These are phyloP conservation scores for Entelexis paramagnoliae DNA, from an alignment of 1,139 yeast species.

Conservation along the genomic window DNA sequence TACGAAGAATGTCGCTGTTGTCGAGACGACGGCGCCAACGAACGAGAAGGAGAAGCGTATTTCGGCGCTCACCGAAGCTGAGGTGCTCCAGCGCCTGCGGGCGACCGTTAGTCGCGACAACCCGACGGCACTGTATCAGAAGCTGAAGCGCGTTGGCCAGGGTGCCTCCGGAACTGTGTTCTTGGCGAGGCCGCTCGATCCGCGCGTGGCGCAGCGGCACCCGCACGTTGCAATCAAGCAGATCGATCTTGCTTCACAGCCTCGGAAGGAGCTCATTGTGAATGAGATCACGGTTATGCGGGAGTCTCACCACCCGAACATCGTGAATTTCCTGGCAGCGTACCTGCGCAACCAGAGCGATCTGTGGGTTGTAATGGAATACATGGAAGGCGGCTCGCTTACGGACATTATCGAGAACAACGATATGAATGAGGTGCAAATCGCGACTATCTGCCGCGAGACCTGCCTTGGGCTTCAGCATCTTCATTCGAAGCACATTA, in stretches of 20 bases:
- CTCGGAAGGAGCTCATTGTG: slow-evolving; percentile 86
- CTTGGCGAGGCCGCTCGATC: slow-evolving; percentile 56
- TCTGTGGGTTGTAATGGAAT: slow-evolving; percentile 92
- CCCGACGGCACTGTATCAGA: slow-evolving; percentile 76
- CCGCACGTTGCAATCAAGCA: slow-evolving; percentile 69
- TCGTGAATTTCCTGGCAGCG: slow-evolving; percentile 85
- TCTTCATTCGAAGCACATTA: slow-evolving; percentile 80
- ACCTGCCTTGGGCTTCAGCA: slow-evolving; percentile 88
- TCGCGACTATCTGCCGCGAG: slow-evolving; percentile 81
- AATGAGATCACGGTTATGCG: slow-evolving; percentile 93
- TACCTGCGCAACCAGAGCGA: slow-evolving; percentile 50
- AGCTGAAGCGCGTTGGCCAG: slow-evolving; percentile 95
- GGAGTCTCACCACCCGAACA: slow-evolving; percentile 79
- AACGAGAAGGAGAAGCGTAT: slow-evolving; percentile 42
- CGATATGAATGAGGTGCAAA: slow-evolving; percentile 74
- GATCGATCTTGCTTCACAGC: slow-evolving; percentile 87
- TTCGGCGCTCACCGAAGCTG: slow-evolving; percentile 73
- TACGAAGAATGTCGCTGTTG: background rate
- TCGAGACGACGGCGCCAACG: background rate
- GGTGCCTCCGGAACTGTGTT: slow-evolving; percentile 97
- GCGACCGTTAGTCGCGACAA: slow-evolving; percentile 75
- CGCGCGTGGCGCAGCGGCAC: slow-evolving; percentile 19
- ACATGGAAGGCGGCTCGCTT: slow-evolving; percentile 81
- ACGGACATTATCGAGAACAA: slow-evolving; percentile 83
- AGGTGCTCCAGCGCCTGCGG: slow-evolving; percentile 70